Evolutionary conservation across 2,329 filamentous ascomycete genomes (phyloP), one percentile per base, ranked within the genome.

Genomic region (Scortechinia acanthostroma): DNA sequence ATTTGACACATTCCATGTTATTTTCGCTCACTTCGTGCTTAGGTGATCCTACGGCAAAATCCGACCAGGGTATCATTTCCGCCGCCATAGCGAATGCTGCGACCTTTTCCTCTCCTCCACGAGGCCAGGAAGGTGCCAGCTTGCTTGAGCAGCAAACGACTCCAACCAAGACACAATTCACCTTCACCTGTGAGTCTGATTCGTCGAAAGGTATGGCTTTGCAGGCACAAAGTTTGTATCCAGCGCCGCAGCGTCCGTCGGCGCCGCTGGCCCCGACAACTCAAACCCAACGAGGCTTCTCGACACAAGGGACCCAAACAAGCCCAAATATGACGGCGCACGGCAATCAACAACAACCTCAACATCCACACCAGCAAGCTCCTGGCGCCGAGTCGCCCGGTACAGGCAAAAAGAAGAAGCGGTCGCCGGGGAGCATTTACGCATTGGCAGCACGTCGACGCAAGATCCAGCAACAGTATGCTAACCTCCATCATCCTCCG

Each of bases 61-160:
- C 85, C 65, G 67, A 66, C 45, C 62, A 67, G 10, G 90, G 91
- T 46, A 95, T 96, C 58, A 96, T 96, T 51, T 94, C 90, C 21
- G 86, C 79, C 53, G 91, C 91, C 42, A 96, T 95, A 57, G 90
- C 91, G 49, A 94, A 89, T 58, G 89, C 90, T 21, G 88, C 86
- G 49, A 86, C 83, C 54, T 69, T 80, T 51, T 74, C 77, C 14
- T 72, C 77, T 2, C 69, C 74, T 14, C 62, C 65, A 19, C 74
- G 72, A 53, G 86, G 83, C 14, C 83, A 89, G 58, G 87, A 91
- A 58, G 93, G 89, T 62, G 73, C 84, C 50, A 91, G 86, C 61
- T 73, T 91, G 48, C 66, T 94, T 43, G 83, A 88, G 47, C 85
- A 88, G 58, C 80, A 86, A 60, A 59, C 76, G 3, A 80, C 76